Evolutionary conservation across 169 alveolate species (phyloP).

Genomic region (Amoebophrya sp.): DNA sequence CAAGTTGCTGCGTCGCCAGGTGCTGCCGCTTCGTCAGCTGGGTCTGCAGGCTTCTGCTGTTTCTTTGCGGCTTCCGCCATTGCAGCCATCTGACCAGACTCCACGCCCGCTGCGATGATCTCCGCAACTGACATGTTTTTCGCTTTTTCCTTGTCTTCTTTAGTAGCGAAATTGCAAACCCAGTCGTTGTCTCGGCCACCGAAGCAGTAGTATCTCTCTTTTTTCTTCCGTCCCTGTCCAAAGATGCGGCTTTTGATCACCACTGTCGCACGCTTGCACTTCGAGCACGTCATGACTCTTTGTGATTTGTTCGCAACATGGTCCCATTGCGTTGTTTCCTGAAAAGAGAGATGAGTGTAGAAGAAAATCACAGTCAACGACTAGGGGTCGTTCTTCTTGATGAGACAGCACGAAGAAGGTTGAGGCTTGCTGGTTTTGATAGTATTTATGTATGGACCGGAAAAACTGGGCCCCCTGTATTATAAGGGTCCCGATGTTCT

Average conservation of each 20-base stretch:
- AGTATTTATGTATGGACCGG: no score
- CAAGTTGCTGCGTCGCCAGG: neutral
- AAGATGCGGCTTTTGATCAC: conserved; percentile 33
- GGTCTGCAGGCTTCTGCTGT: neutral
- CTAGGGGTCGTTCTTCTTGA: no score
- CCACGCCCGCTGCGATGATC: neutral
- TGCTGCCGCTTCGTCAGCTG: neutral
- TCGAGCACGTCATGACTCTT: conserved; percentile 35
- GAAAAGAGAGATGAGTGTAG: conserved; percentile 28
- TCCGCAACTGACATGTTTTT: neutral
- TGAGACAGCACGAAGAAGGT: no score
- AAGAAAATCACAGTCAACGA: no score
- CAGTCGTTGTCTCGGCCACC: conserved; percentile 29
- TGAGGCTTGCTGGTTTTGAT: no score
- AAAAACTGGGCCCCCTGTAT: no score
- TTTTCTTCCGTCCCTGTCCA: conserved; percentile 43
- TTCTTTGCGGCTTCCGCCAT: neutral
- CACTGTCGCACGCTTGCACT: conserved; percentile 34
- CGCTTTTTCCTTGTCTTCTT: neutral
- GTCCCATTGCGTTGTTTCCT: conserved; percentile 39
- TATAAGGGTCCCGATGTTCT: no score
- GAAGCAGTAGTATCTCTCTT: conserved; percentile 36
- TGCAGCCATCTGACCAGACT: neutral
- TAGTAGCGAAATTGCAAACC: neutral
- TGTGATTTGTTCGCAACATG: conserved; percentile 35